Base-by-base conservation (phyloP, 176 grass and related monocot genomes). In the Cenchrus purpureus region DNA sequence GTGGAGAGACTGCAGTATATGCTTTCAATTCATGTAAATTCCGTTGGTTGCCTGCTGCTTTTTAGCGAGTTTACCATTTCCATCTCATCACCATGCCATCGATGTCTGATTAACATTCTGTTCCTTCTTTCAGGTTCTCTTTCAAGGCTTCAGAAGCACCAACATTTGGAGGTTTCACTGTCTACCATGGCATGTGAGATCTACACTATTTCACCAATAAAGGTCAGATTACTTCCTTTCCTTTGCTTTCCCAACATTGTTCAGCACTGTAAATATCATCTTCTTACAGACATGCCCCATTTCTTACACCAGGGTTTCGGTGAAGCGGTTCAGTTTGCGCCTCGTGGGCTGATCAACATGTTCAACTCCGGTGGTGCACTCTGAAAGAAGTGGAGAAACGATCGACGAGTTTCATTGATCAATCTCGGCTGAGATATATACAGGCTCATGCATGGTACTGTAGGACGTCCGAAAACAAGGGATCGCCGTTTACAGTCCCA, bases 321-420 rank as follows among this genome's bases (percentile, higher is more conserved):
- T 29, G 64, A 16, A 1, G 28, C 44, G 53, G 34, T 92, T 49
- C 66, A 7, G n/a, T 86, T 93, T 40, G 82, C 91, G 0, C 85
- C 88, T 49, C 49, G 90, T 7, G 86, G 91, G 58, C 62, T 90
- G 60, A 63, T 90, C 9, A 83, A 90, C 70, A 93, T 93, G 91
- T 93, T 83, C 74, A 93, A 93, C 51, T 93, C 88, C 0, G 82
- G 91, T 56, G 91, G 91, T 19, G 78, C 91, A 12, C 43, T 93
- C 12, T 34, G 34, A 34, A 34, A 34, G 34, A 34, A 34, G 1
- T 34, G 34, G 34, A 34, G 34, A 34, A 34, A 1, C 34, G 34
- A 34, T 34, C 34, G 34, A 34, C 34, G 34, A 34, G 3, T 34
- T 34, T n/a, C 34, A 34, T 34, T 34, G 34, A 34, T 34, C 34